Percentiles rank a stretch among this genome's conserved stretches.
phyloP scores from a whole-genome alignment of 805 yeast species.

The Candida andamanensis region DNA sequence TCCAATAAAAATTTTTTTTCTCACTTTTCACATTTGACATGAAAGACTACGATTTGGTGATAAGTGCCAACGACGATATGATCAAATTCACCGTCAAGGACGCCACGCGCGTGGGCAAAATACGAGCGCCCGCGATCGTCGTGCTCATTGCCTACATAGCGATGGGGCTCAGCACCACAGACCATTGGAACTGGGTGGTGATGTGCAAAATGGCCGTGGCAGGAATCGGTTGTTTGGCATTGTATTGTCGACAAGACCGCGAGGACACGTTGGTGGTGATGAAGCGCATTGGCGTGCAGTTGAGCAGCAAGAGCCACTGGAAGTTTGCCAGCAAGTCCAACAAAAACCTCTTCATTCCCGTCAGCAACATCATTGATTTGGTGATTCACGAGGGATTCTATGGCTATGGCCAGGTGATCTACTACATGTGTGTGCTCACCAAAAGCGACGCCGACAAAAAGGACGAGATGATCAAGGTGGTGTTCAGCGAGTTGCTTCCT shows the following conservation, averaged over 20 bases:
- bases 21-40: not conserved
- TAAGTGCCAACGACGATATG: slow-evolving; percentile 7
- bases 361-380: slow-evolving; percentile 53
- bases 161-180: too few relatives aligned
- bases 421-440: slow-evolving; percentile 57
- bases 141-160: slow-evolving; percentile 2
- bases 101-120: not conserved
- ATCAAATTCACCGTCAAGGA: slow-evolving; percentile 10
- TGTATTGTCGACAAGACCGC: slow-evolving; percentile 17
- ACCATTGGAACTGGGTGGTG: too few relatives aligned
- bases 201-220: too few relatives aligned
- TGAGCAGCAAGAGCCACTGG: slow-evolving; percentile 26
- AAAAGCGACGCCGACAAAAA: slow-evolving; percentile 18
- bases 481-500: slow-evolving; percentile 40
- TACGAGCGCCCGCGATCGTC: slow-evolving; percentile 1
- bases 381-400: slow-evolving; percentile 73
- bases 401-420: slow-evolving; percentile 59
- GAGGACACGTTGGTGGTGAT: slow-evolving; percentile 41
- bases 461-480: slow-evolving; percentile 23
- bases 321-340: slow-evolving; percentile 14
- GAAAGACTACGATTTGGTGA: slow-evolving; percentile 8
- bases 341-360: slow-evolving; percentile 46
- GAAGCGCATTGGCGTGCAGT: slow-evolving; percentile 45
- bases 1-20: not conserved
- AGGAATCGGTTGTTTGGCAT: too few relatives aligned